Evolutionary conservation across 768 basidiomycete genomes (phyloP), one percentile per base, ranked within the genome.

Genomic region (Leccinum boreale): DNA sequence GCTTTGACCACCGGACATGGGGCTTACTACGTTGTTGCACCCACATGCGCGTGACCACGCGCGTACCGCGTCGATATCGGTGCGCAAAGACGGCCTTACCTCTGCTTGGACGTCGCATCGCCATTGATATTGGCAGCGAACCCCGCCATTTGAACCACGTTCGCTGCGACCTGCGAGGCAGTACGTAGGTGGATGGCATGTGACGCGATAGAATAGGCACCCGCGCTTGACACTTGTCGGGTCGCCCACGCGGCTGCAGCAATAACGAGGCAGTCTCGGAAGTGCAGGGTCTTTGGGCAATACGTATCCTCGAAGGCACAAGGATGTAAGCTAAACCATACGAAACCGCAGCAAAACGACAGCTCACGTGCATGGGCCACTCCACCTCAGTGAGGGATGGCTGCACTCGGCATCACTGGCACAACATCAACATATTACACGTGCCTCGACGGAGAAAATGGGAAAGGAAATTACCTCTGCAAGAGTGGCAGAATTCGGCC

Each of bases 101-200:
- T 4, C 29, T 35, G 15, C 62, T 3, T 6, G n/a, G 36, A 24
- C 28, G 24, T n/a, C 14, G 56, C 21, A 28, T 23, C 29, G 29
- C 29, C 36, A n/a, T 14, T 4, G 63, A 66, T 33, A n/a, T 15
- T 6, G 66, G 66, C 2, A 67, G 21, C 11, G 61, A 61, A 17
- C 58, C 66, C 11, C 63, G 58, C 63, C 63, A 65, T 33, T 67
- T 62, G 26, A 50, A 5, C 66, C 66, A 67, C n/a, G 24, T 21
- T 50, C 10, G 44, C 11, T 28, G 47, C 28, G n/a, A 14, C 45
- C 45, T 26, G 23, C n/a, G 10, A 23, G 12, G 19, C 5, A 1
- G 28, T 24, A 21, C n/a, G 4, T 31, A 8, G 12, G 5, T 3
- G 14, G 15, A 5, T 15, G 1, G 0, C 1, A 6, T 6, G 55